phyloP scores from a whole-genome alignment of 208 protist species.

The Acanthamoeba castellanii region DNA sequence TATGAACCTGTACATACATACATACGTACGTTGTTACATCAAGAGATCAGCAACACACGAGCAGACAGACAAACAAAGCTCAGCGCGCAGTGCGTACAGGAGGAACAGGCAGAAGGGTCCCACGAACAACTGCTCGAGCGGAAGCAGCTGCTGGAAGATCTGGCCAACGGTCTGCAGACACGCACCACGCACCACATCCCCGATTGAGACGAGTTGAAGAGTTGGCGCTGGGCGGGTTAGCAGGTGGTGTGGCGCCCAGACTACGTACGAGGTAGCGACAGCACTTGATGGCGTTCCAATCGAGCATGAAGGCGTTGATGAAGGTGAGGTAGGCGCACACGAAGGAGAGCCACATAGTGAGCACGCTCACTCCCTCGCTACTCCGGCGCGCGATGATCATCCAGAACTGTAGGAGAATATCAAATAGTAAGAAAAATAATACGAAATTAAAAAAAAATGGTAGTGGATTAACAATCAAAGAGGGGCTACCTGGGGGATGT shows the following conservation, averaged over 20 bases:
- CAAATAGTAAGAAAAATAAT: neutral
- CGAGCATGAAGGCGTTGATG: conserved; percentile 59
- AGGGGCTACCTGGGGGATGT: conserved; percentile 17
- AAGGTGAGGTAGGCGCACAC: conserved; percentile 38
- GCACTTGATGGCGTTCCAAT: conserved; percentile 16
- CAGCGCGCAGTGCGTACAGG: conserved; percentile 11
- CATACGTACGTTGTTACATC: too few relatives aligned
- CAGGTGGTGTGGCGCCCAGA: neutral
- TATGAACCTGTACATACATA: neutral
- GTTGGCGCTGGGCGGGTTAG: neutral
- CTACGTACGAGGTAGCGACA: conserved; percentile 35
- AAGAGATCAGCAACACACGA: neutral
- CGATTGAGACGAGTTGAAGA: too few relatives aligned
- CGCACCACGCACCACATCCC: neutral
- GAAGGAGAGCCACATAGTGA: conserved; percentile 59
- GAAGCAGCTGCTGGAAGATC: neutral
- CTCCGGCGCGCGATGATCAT: neutral
- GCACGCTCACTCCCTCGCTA: conserved; percentile 37
- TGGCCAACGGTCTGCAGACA: neutral
- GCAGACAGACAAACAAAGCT: neutral
- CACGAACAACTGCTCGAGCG: conserved; percentile 45
- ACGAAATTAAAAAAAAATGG: neutral
- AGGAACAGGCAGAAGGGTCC: conserved; percentile 55
- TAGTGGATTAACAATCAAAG: neutral
- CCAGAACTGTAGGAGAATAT: neutral